Conservation (phyloP, 768 basidiomycete genomes). For the Hygrocybe coccinea region DNA sequence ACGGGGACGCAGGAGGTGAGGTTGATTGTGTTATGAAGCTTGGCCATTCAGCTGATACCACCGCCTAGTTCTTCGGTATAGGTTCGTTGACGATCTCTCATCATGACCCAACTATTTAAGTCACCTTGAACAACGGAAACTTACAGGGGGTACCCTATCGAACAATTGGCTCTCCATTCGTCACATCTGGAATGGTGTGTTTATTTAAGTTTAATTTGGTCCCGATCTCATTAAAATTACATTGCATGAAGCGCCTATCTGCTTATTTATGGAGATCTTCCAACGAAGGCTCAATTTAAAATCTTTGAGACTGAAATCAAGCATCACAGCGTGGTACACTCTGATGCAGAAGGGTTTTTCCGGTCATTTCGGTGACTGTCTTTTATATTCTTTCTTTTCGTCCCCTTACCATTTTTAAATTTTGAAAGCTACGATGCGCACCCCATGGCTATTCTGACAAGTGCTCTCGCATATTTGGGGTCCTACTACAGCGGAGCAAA, state of each 20-base stretch:
- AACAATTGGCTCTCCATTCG: slow-evolving; percentile 77
- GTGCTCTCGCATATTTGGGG: slow-evolving; percentile 82
- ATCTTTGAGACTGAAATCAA: slow-evolving; percentile 72
- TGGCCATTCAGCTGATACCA: slow-evolving; percentile 1
- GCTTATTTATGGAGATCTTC: slow-evolving; percentile 82
- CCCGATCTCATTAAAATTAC: not conserved
- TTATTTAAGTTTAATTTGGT: not conserved
- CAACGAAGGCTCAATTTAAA: slow-evolving; percentile 52
- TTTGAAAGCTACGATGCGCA: slow-evolving; percentile 77
- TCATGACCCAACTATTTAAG: too few species aligned
- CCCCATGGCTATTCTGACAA: slow-evolving; percentile 86
- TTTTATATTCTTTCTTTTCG: not conserved
- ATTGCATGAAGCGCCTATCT: slow-evolving; percentile 57
- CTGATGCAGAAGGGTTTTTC: slow-evolving; percentile 66
- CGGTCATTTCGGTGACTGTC: slow-evolving; percentile 53
- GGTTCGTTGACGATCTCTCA: slow-evolving; percentile 35
- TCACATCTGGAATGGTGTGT: slow-evolving; percentile 64
- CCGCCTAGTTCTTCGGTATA: slow-evolving; percentile 59
- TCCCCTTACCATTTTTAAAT: not conserved
- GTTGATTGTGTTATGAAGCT: slow-evolving; percentile 6
- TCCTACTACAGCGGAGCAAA: slow-evolving; percentile 87
- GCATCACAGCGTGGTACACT: slow-evolving; percentile 66
- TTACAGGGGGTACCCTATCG: slow-evolving; percentile 83
- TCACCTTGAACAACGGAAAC: not conserved
- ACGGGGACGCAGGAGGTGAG: slow-evolving; percentile 78